phyloP scores from a whole-genome alignment of 1,139 yeast genomes.

The Candida sp. region DNA sequence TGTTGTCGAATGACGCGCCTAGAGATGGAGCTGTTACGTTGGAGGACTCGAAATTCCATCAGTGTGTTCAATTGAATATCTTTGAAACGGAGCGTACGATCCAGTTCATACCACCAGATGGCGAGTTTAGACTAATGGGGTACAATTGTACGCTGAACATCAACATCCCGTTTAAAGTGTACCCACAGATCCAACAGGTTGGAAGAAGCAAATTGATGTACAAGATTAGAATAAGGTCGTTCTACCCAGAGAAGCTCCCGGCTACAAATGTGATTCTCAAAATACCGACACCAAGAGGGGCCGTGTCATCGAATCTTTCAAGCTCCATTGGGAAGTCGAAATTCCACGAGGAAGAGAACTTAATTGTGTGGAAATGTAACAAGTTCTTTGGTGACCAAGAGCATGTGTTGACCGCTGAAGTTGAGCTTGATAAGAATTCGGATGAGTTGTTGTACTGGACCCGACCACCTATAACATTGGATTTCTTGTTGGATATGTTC shows the following conservation, averaged over 20 bases:
- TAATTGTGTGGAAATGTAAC: conserved; percentile 70
- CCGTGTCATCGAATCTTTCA: conserved; percentile 52
- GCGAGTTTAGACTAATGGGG: conserved; percentile 86
- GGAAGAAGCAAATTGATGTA: conserved; percentile 57
- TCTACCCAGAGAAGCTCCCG: conserved; percentile 60
- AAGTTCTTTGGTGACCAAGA: conserved; percentile 74
- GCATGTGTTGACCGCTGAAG: conserved; percentile 55
- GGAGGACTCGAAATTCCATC: conserved; percentile 89
- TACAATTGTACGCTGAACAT: conserved; percentile 62
- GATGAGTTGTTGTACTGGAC: conserved; percentile 50
- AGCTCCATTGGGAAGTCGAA: conserved; percentile 70
- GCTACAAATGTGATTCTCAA: conserved; percentile 69
- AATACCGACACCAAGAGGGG: conserved; percentile 75
- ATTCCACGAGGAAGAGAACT: conserved; percentile 68
- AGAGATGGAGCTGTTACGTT: conserved; percentile 52
- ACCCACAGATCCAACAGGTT: conserved; percentile 62
- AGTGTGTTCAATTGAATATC: conserved; percentile 82
- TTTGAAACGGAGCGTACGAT: conserved; percentile 83
- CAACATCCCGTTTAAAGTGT: conserved; percentile 72
- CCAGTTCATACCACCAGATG: conserved; percentile 93
- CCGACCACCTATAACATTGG: conserved; percentile 77
- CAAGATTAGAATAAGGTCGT: conserved; percentile 63
- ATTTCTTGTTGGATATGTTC: conserved; percentile 75
- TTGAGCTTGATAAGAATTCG: conserved; percentile 32
- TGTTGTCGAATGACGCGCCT: conserved; percentile 19